A percentile compares a stretch with the other conserved stretches of the same genome.
phyloP scores from a whole-genome alignment of 2,329 filamentous ascomycete genomes.

The Xylariaceae sp. region DNA sequence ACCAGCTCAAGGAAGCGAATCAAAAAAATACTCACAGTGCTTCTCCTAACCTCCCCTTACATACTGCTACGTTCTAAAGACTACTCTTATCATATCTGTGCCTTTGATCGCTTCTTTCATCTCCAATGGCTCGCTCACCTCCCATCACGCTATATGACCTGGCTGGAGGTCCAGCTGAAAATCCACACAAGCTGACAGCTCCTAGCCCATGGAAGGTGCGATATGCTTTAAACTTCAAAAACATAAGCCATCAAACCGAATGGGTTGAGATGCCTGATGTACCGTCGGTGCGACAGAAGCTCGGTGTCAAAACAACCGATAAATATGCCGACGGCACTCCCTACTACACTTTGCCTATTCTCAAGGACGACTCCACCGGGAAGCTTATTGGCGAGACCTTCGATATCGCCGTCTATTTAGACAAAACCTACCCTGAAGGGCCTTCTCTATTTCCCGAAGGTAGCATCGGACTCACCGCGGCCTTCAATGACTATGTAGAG shows the following conservation, averaged over 20 bases:
- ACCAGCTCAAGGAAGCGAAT: too few species aligned
- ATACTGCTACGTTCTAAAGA: too few species aligned
- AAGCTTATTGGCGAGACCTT: constrained; percentile 64
- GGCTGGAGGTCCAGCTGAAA: constrained; percentile 40
- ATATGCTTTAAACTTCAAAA: constrained; percentile 52
- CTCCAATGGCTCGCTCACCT: not conserved
- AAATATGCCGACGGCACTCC: constrained; percentile 62
- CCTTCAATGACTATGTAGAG: not conserved
- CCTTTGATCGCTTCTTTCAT: too few species aligned
- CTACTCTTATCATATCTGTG: too few species aligned
- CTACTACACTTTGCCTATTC: constrained; percentile 65
- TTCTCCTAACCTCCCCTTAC: too few species aligned
- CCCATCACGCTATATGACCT: constrained; percentile 51
- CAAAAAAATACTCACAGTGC: too few species aligned
- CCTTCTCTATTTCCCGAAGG: not conserved
- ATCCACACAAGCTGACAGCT: constrained; percentile 28
- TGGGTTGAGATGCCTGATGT: constrained; percentile 64
- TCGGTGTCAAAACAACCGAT: constrained; percentile 57
- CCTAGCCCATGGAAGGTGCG: constrained; percentile 45
- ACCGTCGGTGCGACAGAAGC: constrained; percentile 50
- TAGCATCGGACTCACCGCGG: not conserved
- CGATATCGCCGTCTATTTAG: constrained; percentile 67
- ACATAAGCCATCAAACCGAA: constrained; percentile 40
- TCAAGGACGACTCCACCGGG: constrained; percentile 53
- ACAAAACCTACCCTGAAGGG: constrained; percentile 54